Evolutionary conservation across 2,329 filamentous ascomycete genomes (phyloP), one percentile per base, ranked within the genome.

Genomic region (Aureobasidium sp.): DNA sequence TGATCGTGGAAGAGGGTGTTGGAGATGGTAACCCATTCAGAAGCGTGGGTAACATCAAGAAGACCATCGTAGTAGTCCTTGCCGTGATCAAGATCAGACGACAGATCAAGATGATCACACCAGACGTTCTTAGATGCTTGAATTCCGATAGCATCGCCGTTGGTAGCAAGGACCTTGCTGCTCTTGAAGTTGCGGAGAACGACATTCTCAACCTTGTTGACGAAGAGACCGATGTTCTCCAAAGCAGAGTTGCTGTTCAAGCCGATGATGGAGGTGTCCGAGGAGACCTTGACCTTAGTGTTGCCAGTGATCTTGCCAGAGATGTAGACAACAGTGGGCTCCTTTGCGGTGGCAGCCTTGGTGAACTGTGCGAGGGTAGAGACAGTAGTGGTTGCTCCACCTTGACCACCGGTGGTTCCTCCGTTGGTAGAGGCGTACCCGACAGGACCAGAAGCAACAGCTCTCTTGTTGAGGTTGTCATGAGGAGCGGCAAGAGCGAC

Each of bases 181-280:
- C 77, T 75, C 20, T 70, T 71, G 7, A 78, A 69, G 64, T 82
- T 82, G 48, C 78, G 78, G 16, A 82, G 67, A 47, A 82, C 79
- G 15, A 82, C 78, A 56, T 82, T 82, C n/a, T n/a, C n/a, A n/a
- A n/a, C n/a, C n/a, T n/a, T n/a, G n/a, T n/a, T n/a, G n/a, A n/a
- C n/a, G n/a, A n/a, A n/a, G n/a, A n/a, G n/a, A n/a, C n/a, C n/a
- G 33, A 83, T 75, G 59, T 81, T 79, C n/a, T 79, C 76, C 27
- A 87, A 76, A 56, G 78, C 78, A 74, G 70, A 61, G 43, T 59
- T 77, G 45, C 79, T 77, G 60, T 84, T 80, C 65, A 84, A 79
- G 65, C 85, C 86, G 62, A 87, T 77, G 68, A 88, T 77, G 27
- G 81, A 83, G 66, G 85, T 88, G 77, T 84, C 82, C 66, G 80